Evolutionary conservation across 169 alveolate genomes (phyloP).

Genomic region (Plasmodium vinckei): DNA sequence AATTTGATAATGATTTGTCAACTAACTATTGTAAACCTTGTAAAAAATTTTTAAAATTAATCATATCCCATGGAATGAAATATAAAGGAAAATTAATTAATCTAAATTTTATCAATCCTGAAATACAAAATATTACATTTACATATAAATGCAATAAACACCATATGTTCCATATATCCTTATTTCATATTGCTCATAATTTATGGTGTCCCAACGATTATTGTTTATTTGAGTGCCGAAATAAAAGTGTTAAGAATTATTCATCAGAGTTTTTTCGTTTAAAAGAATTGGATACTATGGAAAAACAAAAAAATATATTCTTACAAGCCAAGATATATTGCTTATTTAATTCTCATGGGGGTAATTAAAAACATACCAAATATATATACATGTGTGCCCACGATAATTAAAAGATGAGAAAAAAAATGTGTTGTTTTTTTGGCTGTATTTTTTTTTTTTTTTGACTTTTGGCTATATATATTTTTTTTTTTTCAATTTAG

Average conservation of each 20-base stretch:
- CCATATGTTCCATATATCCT: slow-evolving; percentile 28
- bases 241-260: slow-evolving; percentile 14
- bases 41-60: slow-evolving; percentile 34
- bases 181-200: slow-evolving; percentile 42
- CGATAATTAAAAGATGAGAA: neutral
- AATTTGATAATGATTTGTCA: slow-evolving; percentile 2
- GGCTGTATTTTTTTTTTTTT: neutral
- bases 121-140: slow-evolving; percentile 17
- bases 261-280: slow-evolving; percentile 62
- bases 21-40: slow-evolving; percentile 43
- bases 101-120: slow-evolving; percentile 18
- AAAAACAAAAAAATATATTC: slow-evolving; percentile 43
- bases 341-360: slow-evolving; percentile 22
- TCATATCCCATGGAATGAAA: slow-evolving; percentile 39
- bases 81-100: slow-evolving; percentile 39
- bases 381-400: neutral
- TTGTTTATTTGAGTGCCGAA: slow-evolving; percentile 40
- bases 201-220: slow-evolving; percentile 64
- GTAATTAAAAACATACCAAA: slow-evolving; percentile 1
- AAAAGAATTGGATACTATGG: slow-evolving; percentile 65
- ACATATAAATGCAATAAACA: slow-evolving; percentile 39
- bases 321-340: slow-evolving; percentile 44
- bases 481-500: slow-evolving; percentile 15
- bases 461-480: neutral
- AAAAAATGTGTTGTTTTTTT: neutral